phyloP scores from a whole-genome alignment of 1,284 basidiomycete species.

The Cutaneotrichosporon sp. region DNA sequence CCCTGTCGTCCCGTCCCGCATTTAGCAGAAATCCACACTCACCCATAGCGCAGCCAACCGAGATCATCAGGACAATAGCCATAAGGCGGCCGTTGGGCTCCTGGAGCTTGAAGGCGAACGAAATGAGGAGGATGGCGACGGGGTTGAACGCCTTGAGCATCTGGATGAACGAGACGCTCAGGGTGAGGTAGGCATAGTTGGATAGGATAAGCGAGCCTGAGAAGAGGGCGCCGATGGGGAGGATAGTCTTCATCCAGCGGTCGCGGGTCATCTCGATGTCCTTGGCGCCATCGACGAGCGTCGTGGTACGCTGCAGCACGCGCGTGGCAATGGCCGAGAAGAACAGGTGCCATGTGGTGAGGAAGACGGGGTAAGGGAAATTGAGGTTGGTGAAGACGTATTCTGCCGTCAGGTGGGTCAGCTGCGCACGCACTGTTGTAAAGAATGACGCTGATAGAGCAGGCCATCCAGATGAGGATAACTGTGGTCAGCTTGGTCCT shows the following conservation, averaged over 20 bases:
- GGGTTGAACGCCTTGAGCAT: constrained; percentile 99
- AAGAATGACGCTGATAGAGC: constrained; percentile 87
- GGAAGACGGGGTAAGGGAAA: constrained; percentile 82
- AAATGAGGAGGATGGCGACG: constrained; percentile 91
- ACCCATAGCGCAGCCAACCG: constrained; percentile 81
- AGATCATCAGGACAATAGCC: constrained; percentile 76
- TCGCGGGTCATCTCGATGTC: constrained; percentile 82
- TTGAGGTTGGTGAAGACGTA: constrained; percentile 78
- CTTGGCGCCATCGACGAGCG: constrained; percentile 81
- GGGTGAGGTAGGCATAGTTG: constrained; percentile 91
- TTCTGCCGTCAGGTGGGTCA: constrained; percentile 48
- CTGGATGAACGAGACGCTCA: constrained; percentile 91
- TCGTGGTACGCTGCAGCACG: constrained; percentile 80
- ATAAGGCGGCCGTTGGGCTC: constrained; percentile 79
- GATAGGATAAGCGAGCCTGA: constrained; percentile 85
- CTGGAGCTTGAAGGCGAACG: constrained; percentile 83
- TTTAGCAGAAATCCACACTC: constrained; percentile 48
- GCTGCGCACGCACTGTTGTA: constrained; percentile 69
- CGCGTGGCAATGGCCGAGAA: constrained; percentile 89
- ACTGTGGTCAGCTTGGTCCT: constrained; percentile 31
- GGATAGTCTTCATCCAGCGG: constrained; percentile 80
- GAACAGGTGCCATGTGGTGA: constrained; percentile 80
- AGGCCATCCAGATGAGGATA: constrained; percentile 66
- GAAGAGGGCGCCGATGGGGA: constrained; percentile 91
- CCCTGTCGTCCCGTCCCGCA: no score